These are phyloP conservation scores for Cyclocybe aegerita DNA, from an alignment of 768 basidiomycete species.

Conservation along the genomic window DNA sequence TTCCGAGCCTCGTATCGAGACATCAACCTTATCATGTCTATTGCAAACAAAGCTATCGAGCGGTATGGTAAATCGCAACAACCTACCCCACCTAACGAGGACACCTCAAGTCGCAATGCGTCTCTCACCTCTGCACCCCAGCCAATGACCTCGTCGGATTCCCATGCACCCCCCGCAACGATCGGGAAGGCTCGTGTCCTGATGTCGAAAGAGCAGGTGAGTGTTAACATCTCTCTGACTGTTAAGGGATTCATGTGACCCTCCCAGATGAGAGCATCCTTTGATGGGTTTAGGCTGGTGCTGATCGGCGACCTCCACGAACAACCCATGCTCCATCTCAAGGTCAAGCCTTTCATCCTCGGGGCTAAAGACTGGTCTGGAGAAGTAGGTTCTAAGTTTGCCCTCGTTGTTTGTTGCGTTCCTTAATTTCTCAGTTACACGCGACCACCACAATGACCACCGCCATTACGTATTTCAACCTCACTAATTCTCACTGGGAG, in stretches of 20 bases:
- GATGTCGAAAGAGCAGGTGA: conserved; percentile 81
- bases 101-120: too few relatives aligned
- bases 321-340: conserved; percentile 89
- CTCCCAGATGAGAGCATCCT: conserved; percentile 72
- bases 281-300: conserved; percentile 91
- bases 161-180: conserved; percentile 6
- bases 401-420: neutral
- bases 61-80: conserved; percentile 56
- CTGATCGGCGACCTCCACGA: conserved; percentile 95
- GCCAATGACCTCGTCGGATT: neutral
- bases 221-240: conserved; percentile 8
- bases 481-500: conserved; percentile 98
- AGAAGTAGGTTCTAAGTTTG: conserved; percentile 50
- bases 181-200: conserved; percentile 42
- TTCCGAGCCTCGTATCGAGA: conserved; percentile 96
- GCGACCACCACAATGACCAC: conserved; percentile 80
- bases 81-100: neutral
- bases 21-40: conserved; percentile 83
- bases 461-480: conserved; percentile 93
- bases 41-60: conserved; percentile 83
- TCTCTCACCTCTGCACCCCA: too few relatives aligned
- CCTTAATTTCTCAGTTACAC: conserved; percentile 56
- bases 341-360: conserved; percentile 80
- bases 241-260: conserved; percentile 3
- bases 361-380: conserved; percentile 93